A percentile compares a stretch with the other conserved stretches of the same genome.
Evolutionary conservation across 2,329 filamentous ascomycete species (phyloP).

Genomic region (Diaporthe australafricana): DNA sequence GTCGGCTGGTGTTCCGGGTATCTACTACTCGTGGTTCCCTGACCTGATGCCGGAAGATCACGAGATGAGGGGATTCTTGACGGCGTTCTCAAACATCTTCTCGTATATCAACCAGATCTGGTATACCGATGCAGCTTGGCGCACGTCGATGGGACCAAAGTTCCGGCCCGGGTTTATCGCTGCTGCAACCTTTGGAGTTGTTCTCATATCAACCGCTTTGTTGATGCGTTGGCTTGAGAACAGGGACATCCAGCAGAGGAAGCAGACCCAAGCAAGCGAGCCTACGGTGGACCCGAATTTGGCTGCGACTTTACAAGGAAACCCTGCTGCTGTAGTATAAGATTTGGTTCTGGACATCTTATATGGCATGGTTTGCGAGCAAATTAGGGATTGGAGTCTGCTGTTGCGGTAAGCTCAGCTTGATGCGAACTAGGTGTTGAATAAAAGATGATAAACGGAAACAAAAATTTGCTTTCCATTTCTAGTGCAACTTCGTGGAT

Average conservation of each 20-base stretch:
- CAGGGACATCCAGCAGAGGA: slow-evolving; percentile 18
- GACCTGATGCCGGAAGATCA: slow-evolving; percentile 43
- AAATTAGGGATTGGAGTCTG: neutral
- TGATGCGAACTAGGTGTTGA: no score
- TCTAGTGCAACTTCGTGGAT: no score
- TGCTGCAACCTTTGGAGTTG: slow-evolving; percentile 25
- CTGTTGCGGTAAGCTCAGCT: neutral
- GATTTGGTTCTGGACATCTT: neutral
- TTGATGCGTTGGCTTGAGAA: slow-evolving; percentile 35
- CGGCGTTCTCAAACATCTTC: slow-evolving; percentile 38
- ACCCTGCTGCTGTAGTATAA: neutral
- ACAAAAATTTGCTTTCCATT: no score
- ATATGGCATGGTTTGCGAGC: no score
- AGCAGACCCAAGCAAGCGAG: neutral
- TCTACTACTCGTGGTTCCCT: slow-evolving; percentile 42
- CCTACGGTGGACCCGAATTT: neutral
- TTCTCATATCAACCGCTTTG: slow-evolving; percentile 30
- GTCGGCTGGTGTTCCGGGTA: slow-evolving; percentile 36
- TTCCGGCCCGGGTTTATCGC: slow-evolving; percentile 37
- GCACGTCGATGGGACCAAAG: slow-evolving; percentile 34
- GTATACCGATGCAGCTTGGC: slow-evolving; percentile 36
- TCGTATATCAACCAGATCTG: slow-evolving; percentile 39
- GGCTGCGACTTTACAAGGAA: neutral
- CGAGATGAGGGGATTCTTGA: slow-evolving; percentile 42
- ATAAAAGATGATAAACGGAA: no score